Conservation (phyloP, 2,329 filamentous ascomycete genomes). For the Pleomassaria siparia region DNA sequence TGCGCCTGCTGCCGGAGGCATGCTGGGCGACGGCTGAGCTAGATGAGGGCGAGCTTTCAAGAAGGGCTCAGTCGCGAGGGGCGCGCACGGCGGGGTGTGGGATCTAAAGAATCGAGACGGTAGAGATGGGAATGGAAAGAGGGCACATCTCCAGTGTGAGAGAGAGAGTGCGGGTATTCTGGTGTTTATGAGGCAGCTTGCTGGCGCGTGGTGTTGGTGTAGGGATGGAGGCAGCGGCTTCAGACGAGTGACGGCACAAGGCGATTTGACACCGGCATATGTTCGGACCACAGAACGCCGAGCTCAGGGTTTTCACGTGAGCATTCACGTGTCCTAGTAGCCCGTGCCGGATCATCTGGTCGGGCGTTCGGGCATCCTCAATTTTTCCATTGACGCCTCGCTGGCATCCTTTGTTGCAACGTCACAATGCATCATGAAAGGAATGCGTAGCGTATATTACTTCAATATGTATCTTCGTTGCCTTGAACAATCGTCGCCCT, state of each 20-base stretch:
- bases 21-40: conserved; percentile 25
- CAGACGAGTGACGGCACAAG: background rate
- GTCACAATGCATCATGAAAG: too few species aligned
- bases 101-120: conserved; percentile 17
- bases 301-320: too few species aligned
- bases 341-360: too few species aligned
- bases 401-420: too few species aligned
- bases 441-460: too few species aligned
- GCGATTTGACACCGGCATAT: background rate
- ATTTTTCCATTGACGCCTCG: too few species aligned
- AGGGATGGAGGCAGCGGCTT: background rate
- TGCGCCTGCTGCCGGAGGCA: conserved; percentile 40
- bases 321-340: too few species aligned
- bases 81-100: conserved; percentile 12
- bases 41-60: conserved; percentile 16
- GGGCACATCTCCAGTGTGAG: conserved; percentile 22
- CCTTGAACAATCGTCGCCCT: too few species aligned
- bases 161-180: too few species aligned
- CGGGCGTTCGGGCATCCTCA: too few species aligned
- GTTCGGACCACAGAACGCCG: too few species aligned
- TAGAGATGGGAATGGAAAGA: conserved; percentile 19
- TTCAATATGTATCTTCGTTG: too few species aligned
- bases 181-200: background rate
- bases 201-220: background rate
- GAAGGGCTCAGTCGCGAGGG: conserved; percentile 20